Base-by-base conservation (phyloP, 2,329 filamentous ascomycete species). In the Penicillium sp. region DNA sequence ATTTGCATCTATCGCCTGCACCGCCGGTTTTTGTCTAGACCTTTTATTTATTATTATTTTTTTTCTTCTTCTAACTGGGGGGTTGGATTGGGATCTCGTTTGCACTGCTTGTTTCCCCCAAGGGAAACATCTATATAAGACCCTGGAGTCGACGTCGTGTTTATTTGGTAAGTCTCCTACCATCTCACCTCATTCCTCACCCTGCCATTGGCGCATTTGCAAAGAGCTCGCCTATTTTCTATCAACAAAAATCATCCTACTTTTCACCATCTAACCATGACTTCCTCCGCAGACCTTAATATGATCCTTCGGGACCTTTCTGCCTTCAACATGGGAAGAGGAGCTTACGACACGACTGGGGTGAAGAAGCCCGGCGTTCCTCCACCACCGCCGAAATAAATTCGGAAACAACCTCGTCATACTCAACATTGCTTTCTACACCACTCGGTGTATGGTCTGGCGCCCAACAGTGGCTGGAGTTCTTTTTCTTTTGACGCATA, bases 271-370 rank as follows among this genome's bases (percentile, higher is more conserved):
- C 69, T 72, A 57, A 72, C 61, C 38, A 72, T 74, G 70, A 58
- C 60, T 59, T 34, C 65, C 50, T 58, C 58, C 35, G 61, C 67
- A 73, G 69, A 71, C 53, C 69, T 67, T 58, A 69, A 61, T 38
- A 77, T 78, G 75, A 75, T 77, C 60, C 66, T 72, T 48, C 70
- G 73, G 64, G 74, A 73, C 58, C 65, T 71, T 38, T 74, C 72
- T 51, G 70, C 72, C 49, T 74, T 68, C 69, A 79, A 80, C 67
- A 80, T 80, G 78, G 79, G 78, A 57, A 76, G 79, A 61, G 79
- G 79, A 55, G 78, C 76, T 56, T 81, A 81, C 60, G 79, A 81
- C 61, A 81, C 79, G 39, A 81, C 79, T 7, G 79, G 79, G 29
- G 77, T 80, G 22, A 77, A 78, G 61, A 80, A 80, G 68, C 79